phyloP scores from a whole-genome alignment of 306 rosid genomes.

The Morella rubra region DNA sequence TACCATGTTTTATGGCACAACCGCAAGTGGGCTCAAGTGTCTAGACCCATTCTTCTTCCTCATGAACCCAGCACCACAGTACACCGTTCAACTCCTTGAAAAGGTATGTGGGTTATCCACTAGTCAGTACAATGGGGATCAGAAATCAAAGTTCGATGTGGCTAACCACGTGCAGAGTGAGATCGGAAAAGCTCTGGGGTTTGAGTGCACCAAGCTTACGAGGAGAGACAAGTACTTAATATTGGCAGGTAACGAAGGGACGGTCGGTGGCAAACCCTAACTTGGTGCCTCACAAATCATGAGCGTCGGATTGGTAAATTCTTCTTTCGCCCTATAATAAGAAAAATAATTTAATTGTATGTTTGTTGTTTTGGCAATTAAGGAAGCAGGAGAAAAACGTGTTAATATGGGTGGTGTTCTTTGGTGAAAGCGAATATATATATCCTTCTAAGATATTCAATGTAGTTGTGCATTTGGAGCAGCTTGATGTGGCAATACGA shows the following conservation, averaged over 20 bases:
- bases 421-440: no score
- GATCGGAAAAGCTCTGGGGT: constrained; percentile 54
- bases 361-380: no score
- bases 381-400: no score
- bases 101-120: constrained; percentile 22
- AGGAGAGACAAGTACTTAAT: constrained; percentile 80
- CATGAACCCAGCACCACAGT: constrained; percentile 65
- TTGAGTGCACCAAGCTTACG: constrained; percentile 61
- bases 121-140: not conserved
- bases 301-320: no score
- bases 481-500: no score
- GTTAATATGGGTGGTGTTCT: no score
- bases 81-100: constrained; percentile 41
- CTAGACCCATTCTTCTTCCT: constrained; percentile 73
- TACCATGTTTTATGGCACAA: constrained; percentile 84
- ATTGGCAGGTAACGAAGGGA: constrained; percentile 84
- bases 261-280: not conserved
- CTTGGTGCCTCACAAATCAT: no score
- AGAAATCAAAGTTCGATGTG: constrained; percentile 37
- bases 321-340: no score
- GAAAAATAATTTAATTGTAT: no score
- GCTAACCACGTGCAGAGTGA: constrained; percentile 63
- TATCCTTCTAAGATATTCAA: no score
- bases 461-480: no score
- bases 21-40: constrained; percentile 79